Evolutionary conservation across 2,329 filamentous ascomycete genomes (phyloP), one percentile per base, ranked within the genome.

Genomic region (Aureobasidium sp.): DNA sequence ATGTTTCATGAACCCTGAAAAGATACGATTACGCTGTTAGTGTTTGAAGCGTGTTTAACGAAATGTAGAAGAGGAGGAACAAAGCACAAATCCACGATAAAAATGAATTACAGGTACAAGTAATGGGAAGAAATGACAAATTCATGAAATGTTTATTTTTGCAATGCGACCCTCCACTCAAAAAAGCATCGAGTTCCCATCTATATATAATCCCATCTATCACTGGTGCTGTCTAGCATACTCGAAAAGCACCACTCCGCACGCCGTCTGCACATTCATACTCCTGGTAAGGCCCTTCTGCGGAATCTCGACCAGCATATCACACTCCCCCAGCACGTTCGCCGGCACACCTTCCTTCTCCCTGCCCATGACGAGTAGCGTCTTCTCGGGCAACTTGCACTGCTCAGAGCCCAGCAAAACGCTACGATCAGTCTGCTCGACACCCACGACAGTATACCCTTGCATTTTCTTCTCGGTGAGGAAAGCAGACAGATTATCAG

Each of bases 211-310:
- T 29, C 27, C 9, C 5, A 11, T 43, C n/a, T 38, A 57, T 23
- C 43, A 27, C 17, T 57, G 57, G 53, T 67, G 65, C 65, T 78
- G 75, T 64, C 78, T 74, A 68, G 73, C 74, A 70, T 77, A 81
- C 67, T 82, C 79, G 67, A 75, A 81, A 38, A 81, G 65, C 46
- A 79, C 78, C 60, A 80, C 76, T 0, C 74, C 78, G 15, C 77
- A 78, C 13, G 79, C 79, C 25, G 79, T 81, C 70, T 82, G 79
- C 62, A 82, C 79, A 68, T 82, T 82, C 70, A 82, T 69, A 66
- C 78, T 81, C 65, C 79, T 73, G 33, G 79, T 81, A 7, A 80
- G 73, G 0, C 79, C 79, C 51, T 74, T 71, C 63, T 81, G 80
- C 53, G 72, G 71, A 50, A 82, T 79, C 68, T 82, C 79, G 5